phyloP scores from a whole-genome alignment of 2,329 filamentous ascomycete genomes.

The Trichoderma sp. region DNA sequence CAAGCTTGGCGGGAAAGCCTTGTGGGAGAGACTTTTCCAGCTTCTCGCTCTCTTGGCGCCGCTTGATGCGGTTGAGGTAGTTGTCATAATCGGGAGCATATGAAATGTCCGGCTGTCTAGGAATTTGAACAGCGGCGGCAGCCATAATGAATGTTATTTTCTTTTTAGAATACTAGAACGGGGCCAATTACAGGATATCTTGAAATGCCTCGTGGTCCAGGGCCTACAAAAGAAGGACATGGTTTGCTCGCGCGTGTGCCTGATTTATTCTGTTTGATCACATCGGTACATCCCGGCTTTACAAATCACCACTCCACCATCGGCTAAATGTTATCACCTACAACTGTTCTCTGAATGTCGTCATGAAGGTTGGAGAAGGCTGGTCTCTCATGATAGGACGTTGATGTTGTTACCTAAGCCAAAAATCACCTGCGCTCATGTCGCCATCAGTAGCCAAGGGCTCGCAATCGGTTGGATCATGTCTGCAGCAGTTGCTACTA shows the following conservation, averaged over 20 bases:
- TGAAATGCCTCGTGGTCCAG: neutral
- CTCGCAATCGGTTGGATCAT: constrained; percentile 19
- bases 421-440: constrained; percentile 8
- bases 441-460: constrained; percentile 6
- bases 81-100: constrained; percentile 57
- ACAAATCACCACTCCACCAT: neutral
- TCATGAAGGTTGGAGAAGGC: neutral
- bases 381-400: neutral
- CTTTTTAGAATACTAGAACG: neutral
- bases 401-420: constrained; percentile 13
- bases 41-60: constrained; percentile 44
- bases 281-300: neutral
- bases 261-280: neutral
- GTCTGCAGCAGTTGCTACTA: neutral
- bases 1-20: constrained; percentile 52
- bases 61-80: constrained; percentile 52
- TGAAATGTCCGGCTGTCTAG: constrained; percentile 58
- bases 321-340: neutral
- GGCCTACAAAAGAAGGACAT: neutral
- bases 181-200: neutral
- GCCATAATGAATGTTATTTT: constrained; percentile 45
- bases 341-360: neutral
- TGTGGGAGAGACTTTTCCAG: constrained; percentile 45
- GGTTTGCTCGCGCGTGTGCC: neutral
- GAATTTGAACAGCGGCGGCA: constrained; percentile 43